Percentiles rank a stretch among this genome's conserved stretches.
Conservation (phyloP, 2,329 filamentous ascomycete genomes). For the Pleomassaria siparia region DNA sequence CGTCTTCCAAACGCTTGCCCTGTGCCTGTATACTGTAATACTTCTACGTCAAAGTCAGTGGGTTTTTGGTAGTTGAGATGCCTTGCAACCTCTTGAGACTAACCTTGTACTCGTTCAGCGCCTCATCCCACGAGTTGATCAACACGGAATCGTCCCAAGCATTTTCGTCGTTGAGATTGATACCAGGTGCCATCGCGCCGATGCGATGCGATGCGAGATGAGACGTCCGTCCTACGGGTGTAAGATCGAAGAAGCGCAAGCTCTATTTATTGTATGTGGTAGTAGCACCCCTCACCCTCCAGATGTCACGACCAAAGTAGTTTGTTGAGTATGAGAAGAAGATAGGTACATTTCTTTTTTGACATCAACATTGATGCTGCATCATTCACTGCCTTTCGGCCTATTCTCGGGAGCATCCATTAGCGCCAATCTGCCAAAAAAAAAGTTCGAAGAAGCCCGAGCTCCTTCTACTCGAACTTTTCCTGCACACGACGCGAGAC, state of each 20-base stretch:
- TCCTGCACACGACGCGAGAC: conserved; percentile 18
- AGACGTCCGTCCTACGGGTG: too few species aligned
- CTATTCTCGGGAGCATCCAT: conserved; percentile 2
- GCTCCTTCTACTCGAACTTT: conserved; percentile 32
- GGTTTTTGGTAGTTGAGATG: background rate
- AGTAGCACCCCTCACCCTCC: background rate
- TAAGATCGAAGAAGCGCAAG: too few species aligned
- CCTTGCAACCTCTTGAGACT: conserved; percentile 4
- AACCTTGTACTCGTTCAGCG: conserved; percentile 41
- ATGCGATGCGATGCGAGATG: background rate
- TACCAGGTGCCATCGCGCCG: conserved; percentile 23
- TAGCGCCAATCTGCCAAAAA: conserved; percentile 38
- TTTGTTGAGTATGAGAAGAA: background rate
- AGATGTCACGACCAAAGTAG: background rate
- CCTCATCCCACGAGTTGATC: conserved; percentile 38
- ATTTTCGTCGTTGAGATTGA: conserved; percentile 33
- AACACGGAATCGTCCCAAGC: conserved; percentile 44
- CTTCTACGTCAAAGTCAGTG: conserved; percentile 28
- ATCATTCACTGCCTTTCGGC: background rate
- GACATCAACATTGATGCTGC: background rate
- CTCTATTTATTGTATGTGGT: background rate
- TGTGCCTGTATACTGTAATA: conserved; percentile 42
- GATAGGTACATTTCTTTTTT: background rate
- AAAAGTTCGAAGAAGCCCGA: conserved; percentile 37
- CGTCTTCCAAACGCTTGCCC: conserved; percentile 40